A percentile compares a stretch with the other conserved stretches of the same genome.
phyloP scores from a whole-genome alignment of 2,329 filamentous ascomycete genomes.

The Ophiosphaerella herpotricha region DNA sequence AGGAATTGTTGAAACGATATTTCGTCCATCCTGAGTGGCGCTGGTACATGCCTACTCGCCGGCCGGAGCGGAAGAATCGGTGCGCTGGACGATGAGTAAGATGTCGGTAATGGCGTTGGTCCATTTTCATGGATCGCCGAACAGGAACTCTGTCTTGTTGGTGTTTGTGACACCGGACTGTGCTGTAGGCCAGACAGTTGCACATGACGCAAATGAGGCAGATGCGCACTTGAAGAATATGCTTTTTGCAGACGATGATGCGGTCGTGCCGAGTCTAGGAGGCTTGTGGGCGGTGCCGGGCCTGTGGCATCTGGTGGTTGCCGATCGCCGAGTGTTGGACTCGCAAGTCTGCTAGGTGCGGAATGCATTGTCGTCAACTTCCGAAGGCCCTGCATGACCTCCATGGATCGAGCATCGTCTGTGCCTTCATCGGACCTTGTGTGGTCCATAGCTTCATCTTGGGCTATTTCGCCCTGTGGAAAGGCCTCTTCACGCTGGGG shows the following conservation, averaged over 20 bases:
- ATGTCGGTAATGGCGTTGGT: slow-evolving; percentile 7
- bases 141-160: slow-evolving; percentile 23
- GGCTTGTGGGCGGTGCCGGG: slow-evolving; percentile 19
- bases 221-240: slow-evolving; percentile 3
- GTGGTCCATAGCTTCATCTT: slow-evolving; percentile 8
- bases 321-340: slow-evolving; percentile 14
- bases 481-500: slow-evolving; percentile 14
- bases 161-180: slow-evolving; percentile 6
- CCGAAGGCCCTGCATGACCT: slow-evolving; percentile 14
- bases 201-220: slow-evolving; percentile 1
- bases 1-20: slow-evolving; percentile 6
- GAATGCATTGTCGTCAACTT: slow-evolving; percentile 17
- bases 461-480: slow-evolving; percentile 14
- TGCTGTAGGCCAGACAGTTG: slow-evolving; percentile 3
- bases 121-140: slow-evolving; percentile 18
- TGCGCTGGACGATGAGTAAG: slow-evolving; percentile 14
- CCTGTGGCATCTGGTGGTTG: slow-evolving; percentile 31
- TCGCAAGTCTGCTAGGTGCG: slow-evolving; percentile 24
- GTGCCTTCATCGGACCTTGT: slow-evolving; percentile 1
- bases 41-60: background rate
- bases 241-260: slow-evolving; percentile 3
- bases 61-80: background rate
- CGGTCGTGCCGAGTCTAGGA: slow-evolving; percentile 8
- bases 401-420: slow-evolving; percentile 22
- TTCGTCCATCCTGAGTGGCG: slow-evolving; percentile 1